Evolutionary conservation across 2,329 filamentous ascomycete genomes (phyloP).

Genomic region (Cadophora malorum): DNA sequence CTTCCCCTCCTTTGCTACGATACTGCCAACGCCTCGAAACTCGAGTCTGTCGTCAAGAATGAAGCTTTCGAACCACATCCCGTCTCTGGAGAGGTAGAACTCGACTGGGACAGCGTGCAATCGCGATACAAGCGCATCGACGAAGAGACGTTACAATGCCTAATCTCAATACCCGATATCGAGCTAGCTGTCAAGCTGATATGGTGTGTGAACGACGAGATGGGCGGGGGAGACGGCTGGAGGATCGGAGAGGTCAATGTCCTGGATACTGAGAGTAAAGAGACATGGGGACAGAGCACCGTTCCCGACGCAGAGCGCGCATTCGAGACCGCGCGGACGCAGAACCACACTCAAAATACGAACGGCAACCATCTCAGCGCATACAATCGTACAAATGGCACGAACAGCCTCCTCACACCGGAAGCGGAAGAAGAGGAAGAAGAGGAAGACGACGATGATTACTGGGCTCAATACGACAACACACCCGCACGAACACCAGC

Average conservation of each 20-base stretch:
- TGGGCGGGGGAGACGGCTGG: constrained; percentile 70
- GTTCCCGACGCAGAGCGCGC: constrained; percentile 67
- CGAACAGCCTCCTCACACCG: constrained; percentile 31
- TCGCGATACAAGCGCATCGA: constrained; percentile 73
- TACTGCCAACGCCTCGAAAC: constrained; percentile 57
- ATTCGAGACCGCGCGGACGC: constrained; percentile 47
- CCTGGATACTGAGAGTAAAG: constrained; percentile 58
- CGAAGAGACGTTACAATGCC: constrained; percentile 74
- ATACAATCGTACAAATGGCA: constrained; percentile 32
- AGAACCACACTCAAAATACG: background rate
- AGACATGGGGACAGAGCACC: constrained; percentile 57
- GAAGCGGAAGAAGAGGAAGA: constrained; percentile 47
- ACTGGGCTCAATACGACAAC: constrained; percentile 80
- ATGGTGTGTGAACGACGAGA: constrained; percentile 66
- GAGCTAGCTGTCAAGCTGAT: constrained; percentile 70
- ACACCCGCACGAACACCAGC: constrained; percentile 71
- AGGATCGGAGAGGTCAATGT: constrained; percentile 72
- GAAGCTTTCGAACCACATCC: constrained; percentile 80
- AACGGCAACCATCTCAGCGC: constrained; percentile 14
- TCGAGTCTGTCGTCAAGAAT: constrained; percentile 66
- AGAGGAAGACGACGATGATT: constrained; percentile 76
- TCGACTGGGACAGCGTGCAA: constrained; percentile 68
- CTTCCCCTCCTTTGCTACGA: constrained; percentile 74
- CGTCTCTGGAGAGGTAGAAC: constrained; percentile 78
- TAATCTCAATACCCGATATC: constrained; percentile 66